phyloP scores from a whole-genome alignment of 2,329 filamentous ascomycete genomes.

The Hypomyces rosellus region DNA sequence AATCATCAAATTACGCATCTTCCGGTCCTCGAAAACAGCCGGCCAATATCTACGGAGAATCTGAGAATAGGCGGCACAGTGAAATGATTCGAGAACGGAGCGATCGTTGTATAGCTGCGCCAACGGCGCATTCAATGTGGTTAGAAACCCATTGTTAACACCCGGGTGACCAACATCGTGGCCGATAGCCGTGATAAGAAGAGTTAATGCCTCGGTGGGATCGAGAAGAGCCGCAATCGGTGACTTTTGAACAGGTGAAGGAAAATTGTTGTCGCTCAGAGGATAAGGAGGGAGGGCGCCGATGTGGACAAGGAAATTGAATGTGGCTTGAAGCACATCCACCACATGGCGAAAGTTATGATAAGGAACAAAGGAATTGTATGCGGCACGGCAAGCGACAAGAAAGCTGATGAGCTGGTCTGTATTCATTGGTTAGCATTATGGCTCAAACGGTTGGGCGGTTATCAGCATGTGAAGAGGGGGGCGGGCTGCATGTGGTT shows the following conservation, averaged over 20 bases:
- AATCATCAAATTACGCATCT: constrained; percentile 86
- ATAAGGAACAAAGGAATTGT: constrained; percentile 93
- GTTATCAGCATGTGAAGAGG: constrained; percentile 5
- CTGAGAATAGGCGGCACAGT: constrained; percentile 94
- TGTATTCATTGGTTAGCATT: constrained; percentile 39
- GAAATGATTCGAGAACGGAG: constrained; percentile 93
- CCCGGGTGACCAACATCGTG: constrained; percentile 97
- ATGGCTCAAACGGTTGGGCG: constrained; percentile 1
- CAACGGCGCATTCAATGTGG: constrained; percentile 84
- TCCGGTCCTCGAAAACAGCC: constrained; percentile 66
- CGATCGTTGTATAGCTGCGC: constrained; percentile 96
- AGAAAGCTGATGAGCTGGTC: constrained; percentile 81
- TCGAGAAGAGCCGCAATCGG: constrained; percentile 69
- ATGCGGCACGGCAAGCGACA: constrained; percentile 83
- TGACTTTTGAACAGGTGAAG: constrained; percentile 40
- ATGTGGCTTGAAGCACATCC: constrained; percentile 90
- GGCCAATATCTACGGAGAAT: constrained; percentile 93
- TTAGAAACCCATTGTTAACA: constrained; percentile 94
- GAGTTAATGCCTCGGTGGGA: constrained; percentile 80
- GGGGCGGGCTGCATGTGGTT: constrained; percentile 6
- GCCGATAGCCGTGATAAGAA: constrained; percentile 92
- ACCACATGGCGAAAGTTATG: constrained; percentile 98
- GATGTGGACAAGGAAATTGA: constrained; percentile 79
- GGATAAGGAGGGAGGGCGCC: constrained; percentile 67
- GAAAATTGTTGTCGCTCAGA: constrained; percentile 27